A percentile compares a stretch with the other conserved stretches of the same genome.
phyloP scores from a whole-genome alignment of 352 stramenopile species.

The Phytophthora foliorum region DNA sequence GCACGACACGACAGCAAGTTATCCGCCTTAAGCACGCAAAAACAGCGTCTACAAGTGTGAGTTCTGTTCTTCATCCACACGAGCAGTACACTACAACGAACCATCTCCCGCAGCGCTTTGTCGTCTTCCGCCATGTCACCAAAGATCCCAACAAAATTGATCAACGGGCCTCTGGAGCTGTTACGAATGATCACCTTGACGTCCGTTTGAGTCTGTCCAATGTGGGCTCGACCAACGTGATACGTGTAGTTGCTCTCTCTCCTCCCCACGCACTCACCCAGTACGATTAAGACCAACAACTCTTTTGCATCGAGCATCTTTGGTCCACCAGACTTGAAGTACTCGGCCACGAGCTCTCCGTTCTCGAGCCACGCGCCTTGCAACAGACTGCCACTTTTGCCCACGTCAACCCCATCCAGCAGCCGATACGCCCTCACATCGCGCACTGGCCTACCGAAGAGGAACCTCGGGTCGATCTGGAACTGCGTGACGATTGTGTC shows the following conservation, averaged over 20 bases:
- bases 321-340: slow-evolving; percentile 5
- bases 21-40: slow-evolving; percentile 19
- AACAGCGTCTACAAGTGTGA: neutral
- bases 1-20: slow-evolving; percentile 24
- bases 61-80: neutral
- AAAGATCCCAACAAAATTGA: slow-evolving; percentile 37
- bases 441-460: slow-evolving; percentile 41
- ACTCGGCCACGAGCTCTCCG: slow-evolving; percentile 31
- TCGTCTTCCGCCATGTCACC: slow-evolving; percentile 9
- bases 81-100: slow-evolving; percentile 6
- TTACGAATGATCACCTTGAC: slow-evolving; percentile 37
- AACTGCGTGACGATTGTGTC: slow-evolving; percentile 43
- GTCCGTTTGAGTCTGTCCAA: slow-evolving; percentile 3
- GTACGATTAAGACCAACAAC: slow-evolving; percentile 28
- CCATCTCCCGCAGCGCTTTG: slow-evolving; percentile 20
- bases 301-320: slow-evolving; percentile 26
- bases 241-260: slow-evolving; percentile 31
- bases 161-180: slow-evolving; percentile 22
- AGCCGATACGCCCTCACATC: slow-evolving; percentile 20
- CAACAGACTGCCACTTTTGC: slow-evolving; percentile 19
- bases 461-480: slow-evolving; percentile 28
- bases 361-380: slow-evolving; percentile 39
- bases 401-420: slow-evolving; percentile 26
- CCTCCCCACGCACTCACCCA: slow-evolving; percentile 28
- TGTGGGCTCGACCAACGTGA: slow-evolving; percentile 17